phyloP scores from a whole-genome alignment of 495 filamentous ascomycete species.

The Aspergillus leporis region DNA sequence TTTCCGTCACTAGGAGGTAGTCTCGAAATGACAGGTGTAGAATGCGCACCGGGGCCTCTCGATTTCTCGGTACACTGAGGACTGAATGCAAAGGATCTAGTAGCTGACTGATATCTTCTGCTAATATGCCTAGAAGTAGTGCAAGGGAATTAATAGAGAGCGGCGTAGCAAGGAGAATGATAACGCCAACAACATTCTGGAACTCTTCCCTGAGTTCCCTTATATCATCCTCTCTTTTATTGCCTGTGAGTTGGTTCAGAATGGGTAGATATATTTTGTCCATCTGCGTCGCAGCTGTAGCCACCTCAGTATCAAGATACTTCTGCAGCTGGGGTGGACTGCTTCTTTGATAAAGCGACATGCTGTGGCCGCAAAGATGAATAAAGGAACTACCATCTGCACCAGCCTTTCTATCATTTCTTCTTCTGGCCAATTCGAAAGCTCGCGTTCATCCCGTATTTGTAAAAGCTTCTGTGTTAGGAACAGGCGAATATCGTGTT shows the following conservation, averaged over 20 bases:
- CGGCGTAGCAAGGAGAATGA: constrained; percentile 18
- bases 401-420: constrained; percentile 16
- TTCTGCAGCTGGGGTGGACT: neutral
- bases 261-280: constrained; percentile 32
- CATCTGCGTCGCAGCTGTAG: constrained; percentile 17
- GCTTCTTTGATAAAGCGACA: constrained; percentile 27
- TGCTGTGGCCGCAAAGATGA: constrained; percentile 32
- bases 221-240: constrained; percentile 3
- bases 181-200: constrained; percentile 25
- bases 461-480: constrained; percentile 20
- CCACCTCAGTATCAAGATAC: constrained; percentile 16
- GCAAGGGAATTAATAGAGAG: constrained; percentile 17
- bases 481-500: constrained; percentile 30
- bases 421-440: constrained; percentile 46
- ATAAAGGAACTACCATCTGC: constrained; percentile 28
- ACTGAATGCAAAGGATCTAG: constrained; percentile 30
- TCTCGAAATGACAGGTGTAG: constrained; percentile 30
- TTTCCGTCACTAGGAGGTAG: constrained; percentile 18
- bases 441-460: constrained; percentile 14
- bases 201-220: constrained; percentile 26
- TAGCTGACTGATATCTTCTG: constrained; percentile 12
- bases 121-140: constrained; percentile 12
- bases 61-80: constrained; percentile 27
- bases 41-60: constrained; percentile 12
- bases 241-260: constrained; percentile 24